These are phyloP conservation scores for Inga laurina DNA, from an alignment of 306 rosid species.

Conservation along the genomic window DNA sequence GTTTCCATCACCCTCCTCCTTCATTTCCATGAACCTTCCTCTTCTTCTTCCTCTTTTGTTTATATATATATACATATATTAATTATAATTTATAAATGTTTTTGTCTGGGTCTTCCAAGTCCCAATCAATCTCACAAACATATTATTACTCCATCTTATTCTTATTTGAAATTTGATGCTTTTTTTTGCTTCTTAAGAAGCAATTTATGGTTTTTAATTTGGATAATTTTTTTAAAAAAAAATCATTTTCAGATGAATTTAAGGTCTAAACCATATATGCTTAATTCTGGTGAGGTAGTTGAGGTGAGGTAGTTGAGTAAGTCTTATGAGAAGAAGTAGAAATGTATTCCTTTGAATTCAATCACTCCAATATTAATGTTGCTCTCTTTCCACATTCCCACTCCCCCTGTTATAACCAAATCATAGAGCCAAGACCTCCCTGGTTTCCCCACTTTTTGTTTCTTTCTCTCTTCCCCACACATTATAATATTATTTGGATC, in stretches of 20 bases:
- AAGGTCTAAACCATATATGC: no score
- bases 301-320: not conserved
- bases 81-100: not conserved
- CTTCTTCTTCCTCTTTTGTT: not conserved
- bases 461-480: no score
- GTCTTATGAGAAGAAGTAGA: no score
- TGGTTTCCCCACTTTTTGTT: no score
- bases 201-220: no score
- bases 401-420: no score
- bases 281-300: not conserved
- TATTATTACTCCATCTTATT: no score
- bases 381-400: not conserved
- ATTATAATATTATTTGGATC: not conserved
- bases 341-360: not conserved
- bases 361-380: not conserved
- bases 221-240: no score
- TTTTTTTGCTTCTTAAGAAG: no score
- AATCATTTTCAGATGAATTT: no score
- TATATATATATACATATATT: not conserved
- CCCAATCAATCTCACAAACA: constrained; percentile 5
- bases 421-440: no score
- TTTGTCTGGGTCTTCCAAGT: constrained; percentile 29
- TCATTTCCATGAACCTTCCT: constrained; percentile 74
- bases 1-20: not conserved
- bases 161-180: no score